phyloP scores from a whole-genome alignment of 2,329 filamentous ascomycete species.

The Ophiostoma perfectum region DNA sequence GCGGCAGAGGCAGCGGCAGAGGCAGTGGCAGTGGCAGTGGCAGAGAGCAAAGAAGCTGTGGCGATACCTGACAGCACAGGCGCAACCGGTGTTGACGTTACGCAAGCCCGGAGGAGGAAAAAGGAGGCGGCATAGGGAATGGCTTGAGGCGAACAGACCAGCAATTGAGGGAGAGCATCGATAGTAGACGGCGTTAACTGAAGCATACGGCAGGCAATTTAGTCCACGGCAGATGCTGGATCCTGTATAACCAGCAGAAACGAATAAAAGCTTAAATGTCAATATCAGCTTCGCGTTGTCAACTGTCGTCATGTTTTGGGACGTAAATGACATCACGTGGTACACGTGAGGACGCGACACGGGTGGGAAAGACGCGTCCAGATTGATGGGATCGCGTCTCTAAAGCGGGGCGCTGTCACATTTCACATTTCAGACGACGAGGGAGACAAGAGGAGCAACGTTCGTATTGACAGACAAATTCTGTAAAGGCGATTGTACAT shows the following conservation, averaged over 20 bases:
- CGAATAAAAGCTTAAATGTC: too few species aligned
- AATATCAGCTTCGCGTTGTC: neutral
- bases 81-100: slow-evolving; percentile 3
- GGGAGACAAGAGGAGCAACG: neutral
- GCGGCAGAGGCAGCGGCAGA: neutral
- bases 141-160: neutral
- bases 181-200: neutral
- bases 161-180: neutral
- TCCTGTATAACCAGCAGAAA: too few species aligned
- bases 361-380: slow-evolving; percentile 17
- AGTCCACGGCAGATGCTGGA: too few species aligned
- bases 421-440: neutral
- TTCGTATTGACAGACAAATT: neutral
- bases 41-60: neutral
- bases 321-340: slow-evolving; percentile 19
- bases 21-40: neutral
- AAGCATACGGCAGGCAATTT: too few species aligned
- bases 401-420: slow-evolving; percentile 20
- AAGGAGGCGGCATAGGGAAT: neutral
- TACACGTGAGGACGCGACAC: slow-evolving; percentile 20
- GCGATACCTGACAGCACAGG: neutral
- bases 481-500: neutral
- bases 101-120: slow-evolving; percentile 14
- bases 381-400: slow-evolving; percentile 15
- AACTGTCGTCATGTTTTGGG: neutral